Base-by-base conservation (phyloP, 106 monocot genomes). In the Agapanthus africanus region DNA sequence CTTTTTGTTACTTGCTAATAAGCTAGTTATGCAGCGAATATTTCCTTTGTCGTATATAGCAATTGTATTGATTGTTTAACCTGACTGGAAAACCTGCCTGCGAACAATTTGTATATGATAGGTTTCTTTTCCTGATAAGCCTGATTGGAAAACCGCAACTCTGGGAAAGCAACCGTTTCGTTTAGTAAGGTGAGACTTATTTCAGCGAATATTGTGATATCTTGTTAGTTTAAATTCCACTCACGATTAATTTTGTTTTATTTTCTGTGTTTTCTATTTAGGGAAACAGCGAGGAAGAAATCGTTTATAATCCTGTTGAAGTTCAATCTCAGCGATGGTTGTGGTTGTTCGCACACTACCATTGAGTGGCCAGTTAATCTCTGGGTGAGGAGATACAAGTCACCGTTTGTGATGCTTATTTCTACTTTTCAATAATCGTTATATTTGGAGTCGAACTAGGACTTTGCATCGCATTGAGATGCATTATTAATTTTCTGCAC, bases 61-160 rank as follows among this genome's bases (percentile, higher is more conserved):
- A 37, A 37, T n/a, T 37, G 23, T 26, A 2, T 37, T 23, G 21
- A 15, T 68, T 33, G 59, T 57, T 37, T 54, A 22, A 22, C 35
- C n/a, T n/a, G n/a, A n/a, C n/a, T 25, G 7, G 11, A 40, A 42
- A 25, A 4, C 14, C 37, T 65, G 35, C 7, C 9, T 23, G 30
- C 28, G 36, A n/a, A 14, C 62, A 26, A 28, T n/a, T 50, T 36
- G 21, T 41, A 21, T n/a, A 35, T 56, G 33, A 26, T 73, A 97
- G 97, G 82, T 92, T 69, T 80, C 80, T 26, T 95, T 91, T 76
- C 91, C 86, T 70, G 91, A 84, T 28, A 84, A 91, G 68, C 79
- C 86, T 32, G 85, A 87, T 54, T 50, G 89, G 59, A 97, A 92
- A 79, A 11, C 76, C 67, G 87, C 82, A 30, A 13, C 89, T 57